Evolutionary conservation across 1,284 basidiomycete species (phyloP).

Genomic region (Microbotryum violaceum): DNA sequence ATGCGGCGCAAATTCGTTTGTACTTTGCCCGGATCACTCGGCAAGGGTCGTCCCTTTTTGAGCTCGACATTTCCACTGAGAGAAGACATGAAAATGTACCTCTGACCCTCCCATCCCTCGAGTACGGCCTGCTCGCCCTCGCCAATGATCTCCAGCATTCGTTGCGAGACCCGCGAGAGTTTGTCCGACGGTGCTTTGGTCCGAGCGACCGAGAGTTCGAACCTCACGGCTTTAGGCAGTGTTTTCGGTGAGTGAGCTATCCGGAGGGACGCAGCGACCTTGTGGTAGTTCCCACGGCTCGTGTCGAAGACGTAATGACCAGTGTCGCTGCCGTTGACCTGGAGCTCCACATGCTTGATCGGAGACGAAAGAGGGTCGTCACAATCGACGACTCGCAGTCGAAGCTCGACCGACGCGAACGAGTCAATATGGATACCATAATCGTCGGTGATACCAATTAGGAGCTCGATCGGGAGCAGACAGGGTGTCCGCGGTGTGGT

Average conservation of each 20-base stretch:
- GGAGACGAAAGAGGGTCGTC: too few species aligned
- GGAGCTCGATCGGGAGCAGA: constrained; percentile 14
- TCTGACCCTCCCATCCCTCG: constrained; percentile 16
- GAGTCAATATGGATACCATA: constrained; percentile 19
- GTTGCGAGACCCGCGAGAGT: neutral
- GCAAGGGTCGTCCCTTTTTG: neutral
- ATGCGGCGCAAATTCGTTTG: constrained; percentile 17
- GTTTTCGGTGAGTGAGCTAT: neutral
- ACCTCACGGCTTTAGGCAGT: neutral
- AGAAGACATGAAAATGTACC: constrained; percentile 12
- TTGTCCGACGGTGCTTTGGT: neutral
- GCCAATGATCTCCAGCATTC: neutral
- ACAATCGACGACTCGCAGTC: constrained; percentile 5
- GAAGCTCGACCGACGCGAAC: constrained; percentile 14
- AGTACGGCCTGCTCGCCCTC: neutral
- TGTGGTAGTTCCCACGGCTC: constrained; percentile 13
- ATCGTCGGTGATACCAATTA: constrained; percentile 22
- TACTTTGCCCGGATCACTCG: constrained; percentile 6
- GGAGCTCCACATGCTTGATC: too few species aligned
- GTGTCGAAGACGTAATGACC: constrained; percentile 9
- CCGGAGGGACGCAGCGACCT: constrained; percentile 1
- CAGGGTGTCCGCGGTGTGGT: neutral
- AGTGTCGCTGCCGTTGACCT: too few species aligned
- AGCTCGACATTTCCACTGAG: constrained; percentile 19
- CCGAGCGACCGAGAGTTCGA: constrained; percentile 7